phyloP scores from a whole-genome alignment of 2,329 filamentous ascomycete species.

The Talaromyces sp. region DNA sequence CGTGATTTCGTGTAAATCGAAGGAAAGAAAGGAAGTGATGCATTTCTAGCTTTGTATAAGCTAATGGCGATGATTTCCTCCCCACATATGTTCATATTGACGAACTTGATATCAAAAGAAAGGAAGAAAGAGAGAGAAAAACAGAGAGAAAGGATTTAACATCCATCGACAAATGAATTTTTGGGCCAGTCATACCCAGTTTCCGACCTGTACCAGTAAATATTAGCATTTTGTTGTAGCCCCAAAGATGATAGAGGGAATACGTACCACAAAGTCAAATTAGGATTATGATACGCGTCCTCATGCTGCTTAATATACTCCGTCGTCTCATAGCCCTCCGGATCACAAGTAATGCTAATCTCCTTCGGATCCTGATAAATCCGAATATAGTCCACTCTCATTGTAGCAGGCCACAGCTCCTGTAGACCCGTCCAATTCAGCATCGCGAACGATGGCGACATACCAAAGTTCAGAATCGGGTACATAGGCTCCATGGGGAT shows the following conservation, averaged over 20 bases:
- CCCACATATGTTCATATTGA: neutral
- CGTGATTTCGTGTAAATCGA: slow-evolving; percentile 27
- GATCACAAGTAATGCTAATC: slow-evolving; percentile 63
- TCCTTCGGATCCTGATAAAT: slow-evolving; percentile 64
- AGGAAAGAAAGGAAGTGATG: neutral
- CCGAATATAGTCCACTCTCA: slow-evolving; percentile 67
- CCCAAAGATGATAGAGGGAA: neutral
- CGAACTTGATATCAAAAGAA: slow-evolving; percentile 1
- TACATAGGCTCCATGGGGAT: slow-evolving; percentile 67
- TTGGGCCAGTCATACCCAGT: slow-evolving; percentile 58
- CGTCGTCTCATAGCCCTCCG: slow-evolving; percentile 63
- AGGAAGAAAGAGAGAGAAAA: neutral
- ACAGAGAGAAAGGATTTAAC: slow-evolving; percentile 32
- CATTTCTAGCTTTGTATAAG: slow-evolving; percentile 4
- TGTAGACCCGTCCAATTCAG: slow-evolving; percentile 58
- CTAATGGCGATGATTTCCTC: neutral
- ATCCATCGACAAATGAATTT: slow-evolving; percentile 60
- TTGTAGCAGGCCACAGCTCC: slow-evolving; percentile 58
- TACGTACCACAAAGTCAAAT: slow-evolving; percentile 60
- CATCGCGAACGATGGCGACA: slow-evolving; percentile 63
- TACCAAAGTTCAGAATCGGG: slow-evolving; percentile 67
- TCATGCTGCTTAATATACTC: slow-evolving; percentile 62
- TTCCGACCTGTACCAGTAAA: slow-evolving; percentile 33
- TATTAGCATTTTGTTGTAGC: neutral
- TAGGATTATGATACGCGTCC: slow-evolving; percentile 60